Evolutionary conservation across 352 stramenopile genomes (phyloP).

Genomic region (Poterioochromonas sp.): DNA sequence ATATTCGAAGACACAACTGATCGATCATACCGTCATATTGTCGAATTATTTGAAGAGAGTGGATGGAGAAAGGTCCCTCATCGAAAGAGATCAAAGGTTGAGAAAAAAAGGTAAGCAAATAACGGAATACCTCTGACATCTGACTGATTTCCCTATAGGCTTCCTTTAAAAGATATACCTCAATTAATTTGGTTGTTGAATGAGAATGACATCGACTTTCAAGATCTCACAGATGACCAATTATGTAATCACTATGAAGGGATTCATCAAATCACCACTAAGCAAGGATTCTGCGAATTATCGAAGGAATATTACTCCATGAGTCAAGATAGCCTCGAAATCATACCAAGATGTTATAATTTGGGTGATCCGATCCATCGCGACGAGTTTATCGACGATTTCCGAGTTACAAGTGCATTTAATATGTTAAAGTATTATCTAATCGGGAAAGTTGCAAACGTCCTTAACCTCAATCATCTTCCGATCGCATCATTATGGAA

Average conservation of each 20-base stretch:
- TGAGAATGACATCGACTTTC: conserved; percentile 25
- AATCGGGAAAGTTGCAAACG: neutral
- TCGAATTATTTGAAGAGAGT: neutral
- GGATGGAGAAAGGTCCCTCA: neutral
- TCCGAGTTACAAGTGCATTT: neutral
- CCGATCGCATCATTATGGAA: too few species aligned
- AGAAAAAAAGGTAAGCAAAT: neutral
- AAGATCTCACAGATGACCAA: neutral
- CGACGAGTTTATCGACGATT: conserved; percentile 22
- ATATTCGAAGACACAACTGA: conserved; percentile 21
- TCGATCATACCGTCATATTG: conserved; percentile 6
- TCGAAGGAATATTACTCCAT: neutral
- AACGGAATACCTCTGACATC: neutral
- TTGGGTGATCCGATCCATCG: conserved; percentile 10
- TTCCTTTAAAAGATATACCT: neutral
- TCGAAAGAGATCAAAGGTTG: neutral
- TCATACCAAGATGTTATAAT: conserved; percentile 3
- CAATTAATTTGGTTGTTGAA: neutral
- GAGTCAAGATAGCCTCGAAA: neutral
- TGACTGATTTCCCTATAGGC: neutral
- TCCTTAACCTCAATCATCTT: neutral
- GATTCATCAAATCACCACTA: neutral
- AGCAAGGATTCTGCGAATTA: conserved; percentile 18
- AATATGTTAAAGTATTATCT: conserved; percentile 22
- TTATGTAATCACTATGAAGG: conserved; percentile 23